Evolutionary conservation across 139 green algal genomes (phyloP).

Genomic region (Axilococcus clingmanii): DNA sequence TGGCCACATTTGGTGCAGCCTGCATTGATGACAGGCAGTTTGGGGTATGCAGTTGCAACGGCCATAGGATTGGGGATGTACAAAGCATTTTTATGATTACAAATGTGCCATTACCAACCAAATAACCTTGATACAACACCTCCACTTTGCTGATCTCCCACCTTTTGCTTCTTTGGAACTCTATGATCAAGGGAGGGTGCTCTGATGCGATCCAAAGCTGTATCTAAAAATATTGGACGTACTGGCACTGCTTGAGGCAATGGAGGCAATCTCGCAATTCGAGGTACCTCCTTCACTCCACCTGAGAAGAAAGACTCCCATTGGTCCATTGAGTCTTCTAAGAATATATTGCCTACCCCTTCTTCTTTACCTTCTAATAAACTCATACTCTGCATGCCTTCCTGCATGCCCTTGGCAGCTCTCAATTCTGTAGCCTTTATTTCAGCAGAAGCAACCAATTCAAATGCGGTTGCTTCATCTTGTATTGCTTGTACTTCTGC

Average conservation of each 20-base stretch:
- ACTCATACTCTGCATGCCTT: constrained; percentile 27
- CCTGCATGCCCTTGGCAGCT: constrained; percentile 5
- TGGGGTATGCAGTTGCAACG: constrained; percentile 53
- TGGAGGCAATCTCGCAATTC: constrained; percentile 33
- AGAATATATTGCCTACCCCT: constrained; percentile 16
- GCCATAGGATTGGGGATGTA: constrained; percentile 11
- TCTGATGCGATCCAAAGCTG: constrained; percentile 49
- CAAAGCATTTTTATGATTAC: constrained; percentile 5
- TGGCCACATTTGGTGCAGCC: constrained; percentile 65
- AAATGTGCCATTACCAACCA: constrained; percentile 14
- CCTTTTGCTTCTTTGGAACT: neutral
- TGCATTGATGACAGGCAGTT: constrained; percentile 42
- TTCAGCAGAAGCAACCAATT: constrained; percentile 20
- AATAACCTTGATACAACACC: constrained; percentile 28
- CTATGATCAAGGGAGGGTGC: constrained; percentile 54
- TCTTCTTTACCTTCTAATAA: constrained; percentile 11
- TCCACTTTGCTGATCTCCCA: neutral
- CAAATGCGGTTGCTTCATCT: constrained; percentile 17
- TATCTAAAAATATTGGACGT: constrained; percentile 75
- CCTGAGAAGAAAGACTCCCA: constrained; percentile 36
- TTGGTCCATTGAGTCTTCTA: constrained; percentile 44
- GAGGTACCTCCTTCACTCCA: constrained; percentile 2
- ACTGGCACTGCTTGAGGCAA: constrained; percentile 39
- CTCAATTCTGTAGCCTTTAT: constrained; percentile 12
- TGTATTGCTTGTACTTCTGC: constrained; percentile 11